Conservation (phyloP, 805 yeast species). For the Candida ficus region DNA sequence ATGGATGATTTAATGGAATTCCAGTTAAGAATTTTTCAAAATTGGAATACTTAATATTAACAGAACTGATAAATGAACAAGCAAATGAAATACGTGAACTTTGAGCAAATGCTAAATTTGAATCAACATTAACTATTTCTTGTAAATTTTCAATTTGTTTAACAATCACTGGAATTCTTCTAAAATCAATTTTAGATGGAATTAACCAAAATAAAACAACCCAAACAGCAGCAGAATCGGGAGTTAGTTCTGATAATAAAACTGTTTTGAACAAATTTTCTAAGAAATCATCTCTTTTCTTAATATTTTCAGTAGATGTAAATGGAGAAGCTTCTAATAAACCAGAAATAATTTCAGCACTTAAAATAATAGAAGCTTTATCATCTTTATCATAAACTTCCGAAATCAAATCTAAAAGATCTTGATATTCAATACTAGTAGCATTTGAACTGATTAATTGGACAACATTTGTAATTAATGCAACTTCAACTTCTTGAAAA, state of each 20-base stretch:
- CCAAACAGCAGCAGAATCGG: constrained; percentile 75
- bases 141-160: constrained; percentile 41
- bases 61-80: constrained; percentile 42
- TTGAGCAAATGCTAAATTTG: constrained; percentile 61
- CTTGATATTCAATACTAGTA: constrained; percentile 40
- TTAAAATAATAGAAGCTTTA: constrained; percentile 68
- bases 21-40: constrained; percentile 38
- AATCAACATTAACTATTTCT: constrained; percentile 35
- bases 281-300: constrained; percentile 42
- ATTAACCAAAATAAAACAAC: constrained; percentile 69
- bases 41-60: constrained; percentile 51
- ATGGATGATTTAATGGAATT: constrained; percentile 54
- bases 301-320: constrained; percentile 31
- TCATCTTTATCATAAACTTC: constrained; percentile 58
- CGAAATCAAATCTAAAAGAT: constrained; percentile 45
- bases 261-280: constrained; percentile 38
- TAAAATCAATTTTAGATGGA: constrained; percentile 57
- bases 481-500: constrained; percentile 62
- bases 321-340: constrained; percentile 44
- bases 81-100: constrained; percentile 56
- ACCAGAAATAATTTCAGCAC: constrained; percentile 67
- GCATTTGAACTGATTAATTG: constrained; percentile 42
- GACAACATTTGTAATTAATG: constrained; percentile 46
- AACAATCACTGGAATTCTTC: constrained; percentile 56
- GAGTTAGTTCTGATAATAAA: constrained; percentile 57